These are phyloP conservation scores for Juglanconis oblonga DNA, from an alignment of 2,329 filamentous ascomycete species.

Conservation along the genomic window DNA sequence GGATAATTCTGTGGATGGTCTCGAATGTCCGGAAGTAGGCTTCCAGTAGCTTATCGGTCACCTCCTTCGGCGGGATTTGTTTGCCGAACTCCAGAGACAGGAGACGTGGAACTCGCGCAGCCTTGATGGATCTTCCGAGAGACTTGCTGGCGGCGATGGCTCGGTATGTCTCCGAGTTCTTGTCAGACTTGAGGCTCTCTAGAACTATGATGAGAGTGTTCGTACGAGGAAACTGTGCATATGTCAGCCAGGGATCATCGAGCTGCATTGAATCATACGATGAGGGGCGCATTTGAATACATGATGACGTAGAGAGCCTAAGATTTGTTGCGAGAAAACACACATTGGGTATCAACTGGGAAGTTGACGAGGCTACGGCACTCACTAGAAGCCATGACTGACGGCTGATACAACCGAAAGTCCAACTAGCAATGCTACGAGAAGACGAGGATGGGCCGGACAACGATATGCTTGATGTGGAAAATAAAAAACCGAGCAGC, in stretches of 20 bases:
- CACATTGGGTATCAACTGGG: neutral
- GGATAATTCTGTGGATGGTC: constrained; percentile 45
- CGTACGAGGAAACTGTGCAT: constrained; percentile 35
- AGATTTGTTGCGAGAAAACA: neutral
- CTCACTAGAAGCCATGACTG: neutral
- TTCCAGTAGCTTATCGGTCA: constrained; percentile 46
- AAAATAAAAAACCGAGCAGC: too few species aligned
- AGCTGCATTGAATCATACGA: neutral
- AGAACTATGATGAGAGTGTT: constrained; percentile 37
- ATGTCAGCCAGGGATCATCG: constrained; percentile 9
- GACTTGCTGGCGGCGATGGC: constrained; percentile 50
- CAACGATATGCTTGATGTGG: neutral
- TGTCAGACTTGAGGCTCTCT: constrained; percentile 37
- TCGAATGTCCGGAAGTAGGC: constrained; percentile 49
- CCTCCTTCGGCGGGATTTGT: constrained; percentile 42
- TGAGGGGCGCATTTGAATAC: neutral
- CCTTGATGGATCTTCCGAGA: constrained; percentile 51
- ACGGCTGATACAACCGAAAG: neutral
- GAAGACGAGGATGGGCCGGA: too few species aligned
- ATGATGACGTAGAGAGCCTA: neutral
- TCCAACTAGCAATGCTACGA: too few species aligned
- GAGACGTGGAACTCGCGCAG: constrained; percentile 36
- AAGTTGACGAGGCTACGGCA: neutral
- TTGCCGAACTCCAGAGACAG: constrained; percentile 43
- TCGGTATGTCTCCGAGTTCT: constrained; percentile 31